Base-by-base conservation (phyloP, 768 basidiomycete genomes). In the Lentinus tigrinus region DNA sequence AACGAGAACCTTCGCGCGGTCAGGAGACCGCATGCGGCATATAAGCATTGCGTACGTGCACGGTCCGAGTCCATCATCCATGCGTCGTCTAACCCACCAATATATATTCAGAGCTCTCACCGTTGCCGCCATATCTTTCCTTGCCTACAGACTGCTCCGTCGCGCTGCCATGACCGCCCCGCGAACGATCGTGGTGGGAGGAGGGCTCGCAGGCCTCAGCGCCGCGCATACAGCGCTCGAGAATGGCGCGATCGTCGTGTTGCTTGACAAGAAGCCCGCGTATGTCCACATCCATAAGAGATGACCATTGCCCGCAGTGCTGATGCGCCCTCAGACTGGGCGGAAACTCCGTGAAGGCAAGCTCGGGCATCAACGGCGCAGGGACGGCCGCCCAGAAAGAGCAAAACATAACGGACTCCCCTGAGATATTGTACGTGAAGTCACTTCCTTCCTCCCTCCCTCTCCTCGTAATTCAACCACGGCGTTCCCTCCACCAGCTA, bases 181-280 rank as follows among this genome's bases (percentile, higher is more conserved):
- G 19, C 43, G 43, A 7, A 46, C 43, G 21, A 95, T 97, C 73
- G 89, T 98, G 67, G 93, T 98, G 59, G 95, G 95, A 71, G 95
- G 95, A 65, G 93, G 93, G 81, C 91, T 95, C 67, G 91, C 91
- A 21, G 94, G 94, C 74, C 91, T 95, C 66, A 91, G 91, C 66
- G 96, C 95, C 60, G 95, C 95, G 28, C 96, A 98, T 77, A 98
- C 95, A 54, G 88, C 98, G 60, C 89, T 96, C 53, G 95, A 98
- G 77, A 85, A 95, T 52, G 96, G 95, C 47, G 94, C 91, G 17
- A 95, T 90, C 78, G 95, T 97, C 34, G 77, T 97, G 52, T 78
- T 98, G 51, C 87, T 98, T 62, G 96, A 98, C 78, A 98, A 98
- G 81, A 91, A 95, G 76, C 85, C 43, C 11, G 21, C 87, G 91